phyloP scores from a whole-genome alignment of 2,329 filamentous ascomycete genomes.

The Aschersonia sp. region DNA sequence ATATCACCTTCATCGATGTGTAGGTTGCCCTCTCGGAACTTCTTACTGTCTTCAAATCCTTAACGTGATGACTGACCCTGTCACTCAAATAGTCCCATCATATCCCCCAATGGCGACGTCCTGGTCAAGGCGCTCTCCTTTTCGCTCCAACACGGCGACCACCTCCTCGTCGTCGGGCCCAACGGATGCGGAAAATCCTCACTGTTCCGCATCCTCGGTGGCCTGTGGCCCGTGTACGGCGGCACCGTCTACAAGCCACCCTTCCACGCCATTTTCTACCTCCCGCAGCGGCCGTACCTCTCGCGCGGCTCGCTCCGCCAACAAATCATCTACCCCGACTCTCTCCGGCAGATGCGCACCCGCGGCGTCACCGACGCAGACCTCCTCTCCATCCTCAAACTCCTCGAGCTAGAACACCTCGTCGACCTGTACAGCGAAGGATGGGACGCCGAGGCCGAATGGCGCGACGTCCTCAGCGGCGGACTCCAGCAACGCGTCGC shows the following conservation, averaged over 20 bases:
- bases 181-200: slow-evolving; percentile 97
- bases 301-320: slow-evolving; percentile 85
- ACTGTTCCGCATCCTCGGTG: slow-evolving; percentile 89
- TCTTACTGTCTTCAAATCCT: background rate
- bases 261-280: slow-evolving; percentile 93
- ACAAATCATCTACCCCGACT: slow-evolving; percentile 94
- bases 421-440: slow-evolving; percentile 62
- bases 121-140: slow-evolving; percentile 79
- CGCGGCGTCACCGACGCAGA: slow-evolving; percentile 74
- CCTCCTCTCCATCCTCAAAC: slow-evolving; percentile 59
- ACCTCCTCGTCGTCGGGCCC: slow-evolving; percentile 86
- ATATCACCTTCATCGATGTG: slow-evolving; percentile 78
- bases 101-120: slow-evolving; percentile 92
- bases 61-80: slow-evolving; percentile 4
- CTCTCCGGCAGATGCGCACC: slow-evolving; percentile 70
- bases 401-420: slow-evolving; percentile 72
- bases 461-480: slow-evolving; percentile 85
- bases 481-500: slow-evolving; percentile 92
- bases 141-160: slow-evolving; percentile 70
- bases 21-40: slow-evolving; percentile 19
- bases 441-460: slow-evolving; percentile 92
- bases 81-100: slow-evolving; percentile 50
- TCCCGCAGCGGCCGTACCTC: slow-evolving; percentile 89
- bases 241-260: slow-evolving; percentile 85
- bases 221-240: slow-evolving; percentile 95